Base-by-base conservation (phyloP, 768 basidiomycete species). In the Boletus huronensis region DNA sequence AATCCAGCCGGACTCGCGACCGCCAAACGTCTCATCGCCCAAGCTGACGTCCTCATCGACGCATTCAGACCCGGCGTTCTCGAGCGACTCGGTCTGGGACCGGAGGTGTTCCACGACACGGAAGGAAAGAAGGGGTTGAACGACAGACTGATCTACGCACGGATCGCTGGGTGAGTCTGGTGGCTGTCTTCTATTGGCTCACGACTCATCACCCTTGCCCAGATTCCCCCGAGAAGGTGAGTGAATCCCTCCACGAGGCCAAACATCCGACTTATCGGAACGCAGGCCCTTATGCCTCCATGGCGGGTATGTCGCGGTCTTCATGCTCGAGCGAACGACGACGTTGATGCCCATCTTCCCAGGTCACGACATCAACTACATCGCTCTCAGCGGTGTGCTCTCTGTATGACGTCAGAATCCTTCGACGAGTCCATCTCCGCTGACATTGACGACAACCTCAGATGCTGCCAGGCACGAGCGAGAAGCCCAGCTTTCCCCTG, bases 311-410 rank as follows among this genome's bases (percentile, higher is more conserved):
- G 76, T 63, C 32, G 5, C 50, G 16, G 47, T 52, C 34, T 36
- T 41, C 13, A 29, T 57, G 21, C 39, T n/a, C 31, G 29, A 26
- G 17, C 29, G 42, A 38, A 47, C 32, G 23, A 50, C 25, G 8
- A 50, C 17, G 26, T 36, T 46, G 42, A 53, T n/a, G 34, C 21
- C n/a, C 26, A 19, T 31, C 53, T 19, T 39, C 11, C 19, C 41
- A 84, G 90, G 90, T 17, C 90, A 93, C 64, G 90, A 93, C 64
- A 80, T 93, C 52, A 93, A 92, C 67, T 93, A 91, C 65, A 77
- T 91, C 13, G 90, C 90, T 16, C 74, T 89, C 32, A 90, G 87
- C 54, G 90, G 90, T 0, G 77, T 87, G 3, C 71, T 92, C 9
- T 81, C 87, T 9, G 88, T 88, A 59, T 29, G 75, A 48, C 32